Percentiles rank a stretch among this genome's conserved stretches.
Evolutionary conservation across 1,284 basidiomycete species (phyloP).

Genomic region (Sanguinoderma infundibulare): DNA sequence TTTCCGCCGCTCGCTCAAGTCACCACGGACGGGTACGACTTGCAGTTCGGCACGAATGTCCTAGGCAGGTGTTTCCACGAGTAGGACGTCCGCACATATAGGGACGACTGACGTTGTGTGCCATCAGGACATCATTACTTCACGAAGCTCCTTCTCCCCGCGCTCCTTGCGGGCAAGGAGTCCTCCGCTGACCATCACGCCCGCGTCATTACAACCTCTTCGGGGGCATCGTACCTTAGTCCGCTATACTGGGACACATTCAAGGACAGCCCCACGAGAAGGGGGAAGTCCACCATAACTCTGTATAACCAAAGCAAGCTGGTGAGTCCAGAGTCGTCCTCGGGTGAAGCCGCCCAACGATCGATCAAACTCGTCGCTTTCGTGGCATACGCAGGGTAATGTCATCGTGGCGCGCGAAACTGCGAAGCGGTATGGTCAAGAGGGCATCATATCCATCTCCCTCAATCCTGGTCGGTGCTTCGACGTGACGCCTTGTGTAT

Average conservation of each 20-base stretch:
- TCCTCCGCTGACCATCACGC: constrained; percentile 39
- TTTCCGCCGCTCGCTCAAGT: constrained; percentile 37
- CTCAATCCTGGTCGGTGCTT: constrained; percentile 42
- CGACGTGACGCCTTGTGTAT: background rate
- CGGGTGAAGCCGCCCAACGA: background rate
- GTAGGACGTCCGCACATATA: background rate
- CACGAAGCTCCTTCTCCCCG: constrained; percentile 46
- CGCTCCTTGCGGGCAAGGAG: constrained; percentile 38
- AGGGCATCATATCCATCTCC: constrained; percentile 40
- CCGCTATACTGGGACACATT: constrained; percentile 28
- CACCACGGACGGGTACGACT: constrained; percentile 52
- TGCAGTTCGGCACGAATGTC: constrained; percentile 56
- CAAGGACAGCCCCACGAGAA: constrained; percentile 25
- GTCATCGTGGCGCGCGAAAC: constrained; percentile 40
- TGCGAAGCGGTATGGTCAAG: constrained; percentile 36
- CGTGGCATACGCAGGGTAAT: constrained; percentile 37
- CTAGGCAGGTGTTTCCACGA: constrained; percentile 28
- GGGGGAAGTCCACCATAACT: constrained; percentile 22
- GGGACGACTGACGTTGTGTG: background rate
- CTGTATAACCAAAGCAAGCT: constrained; percentile 51
- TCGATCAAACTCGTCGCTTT: background rate
- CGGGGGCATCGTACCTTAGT: constrained; percentile 32
- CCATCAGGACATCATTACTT: constrained; percentile 40
- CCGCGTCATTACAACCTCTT: constrained; percentile 48
- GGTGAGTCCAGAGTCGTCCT: constrained; percentile 24